These are phyloP conservation scores for Orbilia oligospora DNA, from an alignment of 2,329 filamentous ascomycete genomes.

Conservation along the genomic window DNA sequence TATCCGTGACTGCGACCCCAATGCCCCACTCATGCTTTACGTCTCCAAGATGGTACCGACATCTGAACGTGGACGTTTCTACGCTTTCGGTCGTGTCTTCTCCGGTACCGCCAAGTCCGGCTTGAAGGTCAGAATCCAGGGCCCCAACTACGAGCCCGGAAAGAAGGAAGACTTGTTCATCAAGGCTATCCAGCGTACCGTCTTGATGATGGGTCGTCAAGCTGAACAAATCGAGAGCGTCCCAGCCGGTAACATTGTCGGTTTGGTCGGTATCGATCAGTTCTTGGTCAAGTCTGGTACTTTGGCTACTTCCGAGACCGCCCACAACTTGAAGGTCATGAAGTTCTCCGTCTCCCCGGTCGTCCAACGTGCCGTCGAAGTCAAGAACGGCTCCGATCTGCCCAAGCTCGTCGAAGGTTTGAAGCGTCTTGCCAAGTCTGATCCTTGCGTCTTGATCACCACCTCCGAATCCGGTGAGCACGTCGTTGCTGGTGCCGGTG, in stretches of 20 bases:
- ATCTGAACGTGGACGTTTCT: constrained; percentile 99
- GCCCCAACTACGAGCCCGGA: constrained; percentile 97
- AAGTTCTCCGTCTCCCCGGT: constrained; percentile 99
- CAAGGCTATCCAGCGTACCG: constrained; percentile 99
- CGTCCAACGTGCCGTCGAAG: constrained; percentile 97
- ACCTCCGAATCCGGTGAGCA: constrained; percentile 97
- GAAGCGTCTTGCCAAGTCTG: constrained; percentile 99
- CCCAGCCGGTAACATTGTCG: constrained; percentile 99
- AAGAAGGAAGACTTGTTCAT: constrained; percentile 99
- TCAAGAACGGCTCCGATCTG: constrained; percentile 99
- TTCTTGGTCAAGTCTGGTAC: constrained; percentile 99
- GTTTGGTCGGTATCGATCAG: constrained; percentile 99
- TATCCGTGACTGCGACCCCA: constrained; percentile 98
- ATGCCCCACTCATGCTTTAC: constrained; percentile 99
- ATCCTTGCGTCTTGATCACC: constrained; percentile 94
- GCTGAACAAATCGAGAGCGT: constrained; percentile 99
- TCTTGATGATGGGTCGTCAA: constrained; percentile 99
- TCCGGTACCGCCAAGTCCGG: constrained; percentile 97
- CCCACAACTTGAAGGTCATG: constrained; percentile 99
- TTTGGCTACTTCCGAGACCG: constrained; percentile 94
- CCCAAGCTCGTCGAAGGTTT: constrained; percentile 99
- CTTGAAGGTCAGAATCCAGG: constrained; percentile 99
- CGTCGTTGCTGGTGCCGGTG: constrained; percentile 98
- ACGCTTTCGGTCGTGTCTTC: constrained; percentile 99
- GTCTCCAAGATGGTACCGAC: constrained; percentile 99